Base-by-base conservation (phyloP, 345 rosid genomes). In the Durio zibethinus region DNA sequence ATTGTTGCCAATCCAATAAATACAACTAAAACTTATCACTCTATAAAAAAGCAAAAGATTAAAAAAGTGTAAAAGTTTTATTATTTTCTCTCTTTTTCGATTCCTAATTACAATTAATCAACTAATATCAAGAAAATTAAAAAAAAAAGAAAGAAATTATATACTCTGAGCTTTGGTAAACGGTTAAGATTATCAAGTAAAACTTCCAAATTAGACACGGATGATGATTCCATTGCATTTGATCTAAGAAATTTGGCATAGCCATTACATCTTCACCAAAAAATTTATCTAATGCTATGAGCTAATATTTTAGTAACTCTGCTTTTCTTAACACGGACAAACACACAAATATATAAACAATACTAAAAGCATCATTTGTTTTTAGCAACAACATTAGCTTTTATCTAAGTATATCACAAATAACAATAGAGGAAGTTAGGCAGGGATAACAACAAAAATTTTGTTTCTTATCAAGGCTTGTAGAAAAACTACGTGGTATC, bases 401-500 rank as follows among this genome's bases (percentile, higher is more conserved):
- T 50, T 71, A 50, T 50, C 7, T 18, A 31, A 18, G 60, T n/a
- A n/a, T 10, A 50, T 52, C 25, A 31, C 42, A 50, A 50, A 71
- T 29, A 71, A 50, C 12, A 36, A 71, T 50, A 20, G 27, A 33
- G 23, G 40, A 72, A 14, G 21, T 63, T 7, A 16, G 42, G 40
- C 59, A 48, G 20, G 2, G 25, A 40, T 70, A 50, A 54, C 47
- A 36, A 73, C 1, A 10, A 45, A 27, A 47, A 47, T 5, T 2
- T 81, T 54, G 97, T 87, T 86, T 93, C 99, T 86, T 91, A 81
- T 92, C 94, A 25, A 97, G 99, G 83, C 97, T 93, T 73, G 91
- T 89, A 69, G 98, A 90, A 78, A 97, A 94, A 82, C 89, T 91
- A 33, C 94, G 94, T 43, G 97, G 99, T 87, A 93, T 87, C 85